Percentiles rank a stretch among this genome's conserved stretches.
These are phyloP conservation scores for Astrothelium subdiscretum DNA, from an alignment of 495 filamentous ascomycete species.

Conservation along the genomic window DNA sequence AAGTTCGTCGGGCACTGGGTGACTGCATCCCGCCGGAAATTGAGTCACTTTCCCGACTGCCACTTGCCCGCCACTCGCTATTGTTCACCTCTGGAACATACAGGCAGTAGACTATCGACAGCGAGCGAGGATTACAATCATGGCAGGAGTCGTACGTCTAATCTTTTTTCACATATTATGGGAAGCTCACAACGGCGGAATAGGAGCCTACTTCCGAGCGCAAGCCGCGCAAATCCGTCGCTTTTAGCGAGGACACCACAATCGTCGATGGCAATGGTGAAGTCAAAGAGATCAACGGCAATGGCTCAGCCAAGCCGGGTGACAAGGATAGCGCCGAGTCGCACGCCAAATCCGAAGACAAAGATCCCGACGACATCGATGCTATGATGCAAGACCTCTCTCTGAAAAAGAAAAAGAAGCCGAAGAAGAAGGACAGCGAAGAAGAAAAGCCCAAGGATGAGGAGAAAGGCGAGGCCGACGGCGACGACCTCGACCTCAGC, in stretches of 20 bases:
- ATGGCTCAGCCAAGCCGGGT: conserved; percentile 26
- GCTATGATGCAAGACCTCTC: conserved; percentile 73
- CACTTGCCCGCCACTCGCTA: not conserved
- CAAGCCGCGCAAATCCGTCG: conserved; percentile 77
- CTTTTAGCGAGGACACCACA: conserved; percentile 72
- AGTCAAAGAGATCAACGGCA: conserved; percentile 55
- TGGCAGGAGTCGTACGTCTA: conserved; percentile 44
- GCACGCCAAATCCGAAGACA: conserved; percentile 31
- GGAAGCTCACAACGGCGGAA: not conserved
- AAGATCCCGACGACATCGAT: conserved; percentile 58
- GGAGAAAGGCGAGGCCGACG: conserved; percentile 45
- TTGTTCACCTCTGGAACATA: not conserved
- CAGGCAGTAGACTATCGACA: not conserved
- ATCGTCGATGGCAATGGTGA: conserved; percentile 78
- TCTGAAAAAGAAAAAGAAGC: conserved; percentile 86
- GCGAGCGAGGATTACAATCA: conserved; percentile 23
- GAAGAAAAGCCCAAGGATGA: conserved; percentile 49
- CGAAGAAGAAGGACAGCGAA: conserved; percentile 55
- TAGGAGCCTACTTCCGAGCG: conserved; percentile 25
- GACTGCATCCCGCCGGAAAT: not conserved
- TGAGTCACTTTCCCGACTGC: not conserved
- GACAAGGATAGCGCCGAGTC: conserved; percentile 54
- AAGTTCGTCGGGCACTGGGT: too few species aligned
- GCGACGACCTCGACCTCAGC: conserved; percentile 61
- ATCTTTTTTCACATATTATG: too few species aligned